Conservation (phyloP, 2,329 filamentous ascomycete species). For the Rachicladosporium sp. region DNA sequence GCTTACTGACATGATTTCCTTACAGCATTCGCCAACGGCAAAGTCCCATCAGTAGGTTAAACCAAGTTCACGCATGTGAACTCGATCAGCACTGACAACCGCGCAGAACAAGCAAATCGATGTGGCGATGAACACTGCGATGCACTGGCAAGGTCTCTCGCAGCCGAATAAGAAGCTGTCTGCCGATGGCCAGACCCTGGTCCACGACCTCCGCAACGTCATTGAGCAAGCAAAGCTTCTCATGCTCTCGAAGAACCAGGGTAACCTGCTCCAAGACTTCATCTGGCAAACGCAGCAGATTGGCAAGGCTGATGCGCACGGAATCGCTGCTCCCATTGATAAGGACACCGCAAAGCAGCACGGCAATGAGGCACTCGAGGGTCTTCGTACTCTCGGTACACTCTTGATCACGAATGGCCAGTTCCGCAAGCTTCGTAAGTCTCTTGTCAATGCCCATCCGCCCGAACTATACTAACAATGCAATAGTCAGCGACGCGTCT, state of each 20-base stretch:
- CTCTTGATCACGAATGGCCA: conserved; percentile 91
- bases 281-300: conserved; percentile 85
- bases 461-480: not conserved
- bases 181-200: conserved; percentile 64
- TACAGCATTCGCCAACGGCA: conserved; percentile 72
- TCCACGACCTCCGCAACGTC: conserved; percentile 65
- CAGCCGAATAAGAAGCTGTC: conserved; percentile 68
- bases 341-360: conserved; percentile 73
- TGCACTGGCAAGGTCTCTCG: conserved; percentile 57
- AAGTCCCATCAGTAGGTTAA: conserved; percentile 67
- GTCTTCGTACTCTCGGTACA: conserved; percentile 75
- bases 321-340: conserved; percentile 55
- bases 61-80: not conserved
- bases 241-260: conserved; percentile 85
- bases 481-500: conserved; percentile 59
- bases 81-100: conserved; percentile 7
- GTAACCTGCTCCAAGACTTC: conserved; percentile 89
- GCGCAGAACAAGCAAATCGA: conserved; percentile 85
- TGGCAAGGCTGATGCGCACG: conserved; percentile 46
- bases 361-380: conserved; percentile 69
- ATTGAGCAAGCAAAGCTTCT: conserved; percentile 76
- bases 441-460: not conserved
- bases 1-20: conserved; percentile 5
- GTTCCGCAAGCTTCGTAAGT: conserved; percentile 77
- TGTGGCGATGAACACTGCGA: conserved; percentile 78